Evolutionary conservation across 2,329 filamentous ascomycete genomes (phyloP), one percentile per base, ranked within the genome.

Genomic region (Phialemoniopsis sp.): DNA sequence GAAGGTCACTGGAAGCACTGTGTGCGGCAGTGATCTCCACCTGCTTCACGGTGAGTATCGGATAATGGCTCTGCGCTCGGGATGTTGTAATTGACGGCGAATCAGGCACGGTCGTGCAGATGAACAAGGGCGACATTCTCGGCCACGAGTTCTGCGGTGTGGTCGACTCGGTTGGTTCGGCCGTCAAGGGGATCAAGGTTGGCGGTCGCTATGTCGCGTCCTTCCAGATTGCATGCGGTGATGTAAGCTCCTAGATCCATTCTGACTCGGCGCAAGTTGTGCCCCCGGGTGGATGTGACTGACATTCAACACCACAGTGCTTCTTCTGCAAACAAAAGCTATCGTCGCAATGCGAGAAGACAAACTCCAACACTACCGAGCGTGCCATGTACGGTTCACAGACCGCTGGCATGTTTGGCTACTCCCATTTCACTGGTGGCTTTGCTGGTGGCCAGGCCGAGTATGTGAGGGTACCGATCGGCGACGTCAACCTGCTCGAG

Each of bases 381-480:
- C 82, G 85, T 48, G 78, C 74, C 38, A 83, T 95, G 80, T 94
- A 93, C 55, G 89, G 89, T 12, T 80, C 80, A 3, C 73, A 80
- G 37, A 90, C 87, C 4, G 75, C 86, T 1, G 89, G 80, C 14
- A 81, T 87, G 47, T 85, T 87, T 52, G 82, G 83, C 2, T 87
- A 86, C 54, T 81, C 78, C 3, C 83, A 89, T 54, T 87, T 95
- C 55, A 89, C 86, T 0, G 89, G 88, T 7, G 89, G 89, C 0
- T 95, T 91, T 55, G 87, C 88, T 1, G 88, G 89, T 36, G 89
- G 89, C 0, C 89, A 95, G 61, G 85, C 88, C 4, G 89, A 95
- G 63, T 95, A 89, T 53, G 83, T 90, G 1, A 78, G 89, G 8
- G 87, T 94, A 8, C 88, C 89, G 0, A 77, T 82, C 21, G 89